Evolutionary conservation across 208 protist genomes (phyloP).

Genomic region (Porcisia hertigi): DNA sequence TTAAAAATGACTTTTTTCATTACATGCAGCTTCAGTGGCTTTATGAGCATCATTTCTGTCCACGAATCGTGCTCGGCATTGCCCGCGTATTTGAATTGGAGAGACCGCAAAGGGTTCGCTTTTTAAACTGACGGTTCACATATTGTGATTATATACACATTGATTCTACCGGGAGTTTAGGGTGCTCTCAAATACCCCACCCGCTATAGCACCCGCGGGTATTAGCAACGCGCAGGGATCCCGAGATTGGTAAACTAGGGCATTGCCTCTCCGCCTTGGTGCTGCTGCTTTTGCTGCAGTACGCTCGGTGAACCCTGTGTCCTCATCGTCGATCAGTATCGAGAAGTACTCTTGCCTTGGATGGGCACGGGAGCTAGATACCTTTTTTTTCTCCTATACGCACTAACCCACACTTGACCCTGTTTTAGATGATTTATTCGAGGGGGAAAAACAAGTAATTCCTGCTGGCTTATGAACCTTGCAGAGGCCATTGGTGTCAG

Average conservation of each 20-base stretch:
- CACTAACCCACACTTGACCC: neutral
- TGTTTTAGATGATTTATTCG: neutral
- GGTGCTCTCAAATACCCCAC: neutral
- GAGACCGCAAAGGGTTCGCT: neutral
- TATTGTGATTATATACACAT: neutral
- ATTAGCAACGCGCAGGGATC: neutral
- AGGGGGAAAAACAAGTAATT: neutral
- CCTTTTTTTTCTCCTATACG: neutral
- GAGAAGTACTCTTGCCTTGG: neutral
- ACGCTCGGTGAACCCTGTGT: neutral
- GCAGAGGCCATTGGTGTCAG: neutral
- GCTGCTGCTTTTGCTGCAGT: neutral
- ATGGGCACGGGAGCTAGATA: neutral
- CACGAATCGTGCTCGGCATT: neutral
- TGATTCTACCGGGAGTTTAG: neutral
- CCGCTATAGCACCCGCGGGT: neutral
- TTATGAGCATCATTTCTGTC: neutral
- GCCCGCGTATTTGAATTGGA: neutral
- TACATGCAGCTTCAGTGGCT: neutral
- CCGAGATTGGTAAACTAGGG: neutral
- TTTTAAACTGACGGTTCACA: neutral
- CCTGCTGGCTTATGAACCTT: neutral
- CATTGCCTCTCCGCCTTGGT: neutral
- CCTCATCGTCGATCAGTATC: neutral
- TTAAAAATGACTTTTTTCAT: neutral